Conservation (phyloP, 2,329 filamentous ascomycete species). For the Colletotrichum nymphaeae region DNA sequence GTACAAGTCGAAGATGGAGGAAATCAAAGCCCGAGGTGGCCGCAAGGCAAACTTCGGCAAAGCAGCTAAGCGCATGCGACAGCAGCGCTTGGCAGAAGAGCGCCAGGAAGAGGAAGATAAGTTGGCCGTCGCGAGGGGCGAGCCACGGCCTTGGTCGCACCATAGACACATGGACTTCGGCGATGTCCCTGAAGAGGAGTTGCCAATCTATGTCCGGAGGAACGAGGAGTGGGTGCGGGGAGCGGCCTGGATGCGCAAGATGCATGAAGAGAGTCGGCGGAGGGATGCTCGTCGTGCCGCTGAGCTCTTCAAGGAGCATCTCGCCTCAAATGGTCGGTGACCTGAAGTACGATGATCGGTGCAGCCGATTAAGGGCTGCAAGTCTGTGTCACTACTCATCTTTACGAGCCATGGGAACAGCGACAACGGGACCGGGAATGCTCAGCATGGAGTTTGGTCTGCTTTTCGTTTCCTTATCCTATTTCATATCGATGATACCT, state of each 20-base stretch:
- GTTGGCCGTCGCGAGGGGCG: background rate
- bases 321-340: background rate
- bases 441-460: constrained; percentile 3
- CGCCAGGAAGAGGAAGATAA: background rate
- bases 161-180: constrained; percentile 48
- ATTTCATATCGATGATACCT: constrained; percentile 1
- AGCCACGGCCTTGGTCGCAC: constrained; percentile 42
- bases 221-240: constrained; percentile 59
- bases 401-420: background rate
- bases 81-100: constrained; percentile 41
- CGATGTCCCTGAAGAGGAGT: constrained; percentile 49
- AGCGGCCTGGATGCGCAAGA: constrained; percentile 50
- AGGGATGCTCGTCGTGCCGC: constrained; percentile 6
- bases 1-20: constrained; percentile 58
- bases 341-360: background rate
- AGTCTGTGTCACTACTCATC: background rate
- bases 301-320: constrained; percentile 16
- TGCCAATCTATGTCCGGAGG: constrained; percentile 57
- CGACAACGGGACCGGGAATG: background rate
- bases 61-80: constrained; percentile 51
- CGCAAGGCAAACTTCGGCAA: constrained; percentile 65
- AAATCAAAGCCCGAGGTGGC: constrained; percentile 60
- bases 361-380: background rate
- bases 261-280: constrained; percentile 38
- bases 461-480: background rate